These are phyloP conservation scores for Citrus unshiu DNA, from an alignment of 345 rosid species.

Conservation along the genomic window DNA sequence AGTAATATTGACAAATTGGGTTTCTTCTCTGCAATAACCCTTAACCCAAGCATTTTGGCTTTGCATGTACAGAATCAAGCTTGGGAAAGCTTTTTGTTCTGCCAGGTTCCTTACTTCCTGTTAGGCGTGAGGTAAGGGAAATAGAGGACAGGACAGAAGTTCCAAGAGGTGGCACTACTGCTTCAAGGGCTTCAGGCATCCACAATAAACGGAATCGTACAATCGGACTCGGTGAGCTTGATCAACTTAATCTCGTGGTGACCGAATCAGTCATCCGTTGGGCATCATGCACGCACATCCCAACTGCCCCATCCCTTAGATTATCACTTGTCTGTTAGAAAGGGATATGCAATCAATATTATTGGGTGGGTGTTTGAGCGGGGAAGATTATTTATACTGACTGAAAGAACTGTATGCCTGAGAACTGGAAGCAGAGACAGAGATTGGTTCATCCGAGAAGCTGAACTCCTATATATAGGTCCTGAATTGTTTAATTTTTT, in stretches of 20 bases:
- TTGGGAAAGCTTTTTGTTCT: constrained; percentile 32
- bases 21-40: neutral
- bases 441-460: constrained; percentile 8
- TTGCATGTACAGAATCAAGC: constrained; percentile 30
- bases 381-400: neutral
- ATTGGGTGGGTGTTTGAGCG: neutral
- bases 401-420: neutral
- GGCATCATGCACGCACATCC: constrained; percentile 81
- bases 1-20: neutral
- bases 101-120: constrained; percentile 25
- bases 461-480: constrained; percentile 19
- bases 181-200: constrained; percentile 42
- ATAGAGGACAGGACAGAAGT: constrained; percentile 32
- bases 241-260: constrained; percentile 51
- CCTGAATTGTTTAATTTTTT: neutral
- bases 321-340: constrained; percentile 71
- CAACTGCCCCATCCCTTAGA: constrained; percentile 65
- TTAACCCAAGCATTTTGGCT: neutral
- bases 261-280: constrained; percentile 70
- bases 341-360: neutral
- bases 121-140: constrained; percentile 30
- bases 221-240: constrained; percentile 64
- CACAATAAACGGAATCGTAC: constrained; percentile 67
- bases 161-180: constrained; percentile 31
- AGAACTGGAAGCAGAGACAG: neutral